Percentiles rank a stretch among this genome's conserved stretches.
phyloP scores from a whole-genome alignment of 1,284 basidiomycete genomes.

The Cryptococcus amylolentus region DNA sequence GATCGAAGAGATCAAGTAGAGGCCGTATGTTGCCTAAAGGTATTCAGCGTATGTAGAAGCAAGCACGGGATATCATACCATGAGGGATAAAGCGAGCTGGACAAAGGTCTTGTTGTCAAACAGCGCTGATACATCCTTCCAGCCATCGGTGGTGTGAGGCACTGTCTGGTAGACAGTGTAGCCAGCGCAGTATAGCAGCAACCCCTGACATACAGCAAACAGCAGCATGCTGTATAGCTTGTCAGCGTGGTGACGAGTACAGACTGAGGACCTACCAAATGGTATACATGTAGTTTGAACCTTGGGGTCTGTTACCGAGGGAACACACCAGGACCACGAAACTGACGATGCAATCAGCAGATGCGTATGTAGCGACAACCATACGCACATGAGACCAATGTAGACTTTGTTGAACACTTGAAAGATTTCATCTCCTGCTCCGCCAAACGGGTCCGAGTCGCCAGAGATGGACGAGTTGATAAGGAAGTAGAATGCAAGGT shows the following conservation, averaged over 20 bases:
- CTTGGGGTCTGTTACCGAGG: conserved; percentile 80
- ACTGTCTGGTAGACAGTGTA: conserved; percentile 82
- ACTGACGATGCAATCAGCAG: conserved; percentile 6
- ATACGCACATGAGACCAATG: conserved; percentile 53
- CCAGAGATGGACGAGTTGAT: conserved; percentile 63
- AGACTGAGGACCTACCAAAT: conserved; percentile 57
- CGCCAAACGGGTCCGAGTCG: conserved; percentile 66
- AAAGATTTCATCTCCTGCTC: conserved; percentile 71
- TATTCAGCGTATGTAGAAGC: conserved; percentile 25
- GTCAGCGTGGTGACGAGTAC: background rate
- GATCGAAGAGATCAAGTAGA: conserved; percentile 80
- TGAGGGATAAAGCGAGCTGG: conserved; percentile 58
- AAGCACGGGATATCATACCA: conserved; percentile 23
- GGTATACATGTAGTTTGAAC: conserved; percentile 79
- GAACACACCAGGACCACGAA: conserved; percentile 36
- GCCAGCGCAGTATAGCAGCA: conserved; percentile 72
- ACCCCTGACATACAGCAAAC: conserved; percentile 42
- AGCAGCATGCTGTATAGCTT: conserved; percentile 53
- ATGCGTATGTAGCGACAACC: background rate
- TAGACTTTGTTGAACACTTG: conserved; percentile 67
- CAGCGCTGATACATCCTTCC: conserved; percentile 63
- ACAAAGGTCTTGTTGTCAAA: conserved; percentile 68
- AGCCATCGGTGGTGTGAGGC: conserved; percentile 66
- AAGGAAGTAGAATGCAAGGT: conserved; percentile 53
- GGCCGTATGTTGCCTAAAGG: conserved; percentile 71